Base-by-base conservation (phyloP, 1,284 basidiomycete genomes). In the Polyporus tsugae region DNA sequence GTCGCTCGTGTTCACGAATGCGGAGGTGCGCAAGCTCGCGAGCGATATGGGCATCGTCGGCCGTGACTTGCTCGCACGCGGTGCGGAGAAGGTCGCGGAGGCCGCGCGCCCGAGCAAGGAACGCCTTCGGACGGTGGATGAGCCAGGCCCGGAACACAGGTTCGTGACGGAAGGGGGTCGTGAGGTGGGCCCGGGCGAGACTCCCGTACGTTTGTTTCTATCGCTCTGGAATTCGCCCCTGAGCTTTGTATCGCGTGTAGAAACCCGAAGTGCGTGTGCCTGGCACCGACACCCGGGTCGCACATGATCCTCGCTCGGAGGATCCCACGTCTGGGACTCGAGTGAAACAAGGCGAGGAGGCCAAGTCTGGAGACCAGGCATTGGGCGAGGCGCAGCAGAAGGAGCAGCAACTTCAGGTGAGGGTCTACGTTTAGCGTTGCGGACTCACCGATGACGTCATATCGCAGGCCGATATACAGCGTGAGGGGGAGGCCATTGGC, bases 1-100 rank as follows among this genome's bases (percentile, higher is more conserved):
- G 64, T 87, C 87, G 29, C 91, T 98, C 73, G 86, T 98, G 75
- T 84, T 95, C 73, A 97, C 95, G 78, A 98, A 97, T 83, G 91
- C 91, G 0, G 96, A 98, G 82, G 91, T 94, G 46, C 92, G 95
- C 77, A 98, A 98, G 81, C 90, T 97, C 63, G 80, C 96, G 65
- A 87, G 88, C 42, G 95, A 97, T 80, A 89, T 95, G 74, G 89
- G 90, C 36, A 79, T 95, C 71, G 90, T 97, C 68, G 95, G 94
- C 0, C 92, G 95, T 65, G 95, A 97, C 81, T 84, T 98, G 67
- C 91, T 97, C 70, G 90, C 95, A 22, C 90, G 89, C 62, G 89
- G 89, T 36, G 92, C 94, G 0, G 80, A 84, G 74, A 94, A 95
- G 80, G 91, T 87, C 10, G 93, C 94, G n/a, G 86, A 90, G 65